These are phyloP conservation scores for Candida tallmaniae DNA, from an alignment of 805 yeast species.

Conservation along the genomic window DNA sequence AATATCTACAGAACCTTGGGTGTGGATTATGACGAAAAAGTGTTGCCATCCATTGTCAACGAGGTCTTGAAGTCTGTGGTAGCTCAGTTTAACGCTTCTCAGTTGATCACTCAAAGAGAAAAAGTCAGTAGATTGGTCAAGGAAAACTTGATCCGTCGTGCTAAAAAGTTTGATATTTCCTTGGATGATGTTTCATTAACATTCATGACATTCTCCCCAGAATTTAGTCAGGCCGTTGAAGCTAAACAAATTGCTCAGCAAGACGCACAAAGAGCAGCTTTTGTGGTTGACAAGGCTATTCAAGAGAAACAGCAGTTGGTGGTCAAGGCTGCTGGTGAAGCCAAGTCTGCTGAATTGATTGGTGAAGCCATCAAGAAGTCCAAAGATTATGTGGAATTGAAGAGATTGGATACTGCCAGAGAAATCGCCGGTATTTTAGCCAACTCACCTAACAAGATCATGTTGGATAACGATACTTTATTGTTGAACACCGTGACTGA, in stretches of 20 bases:
- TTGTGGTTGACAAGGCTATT: constrained; percentile 91
- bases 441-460: constrained; percentile 83
- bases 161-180: constrained; percentile 77
- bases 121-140: constrained; percentile 87
- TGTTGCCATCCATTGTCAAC: constrained; percentile 95
- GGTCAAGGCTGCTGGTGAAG: constrained; percentile 98
- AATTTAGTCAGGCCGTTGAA: constrained; percentile 95
- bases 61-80: constrained; percentile 95
- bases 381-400: constrained; percentile 92
- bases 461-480: constrained; percentile 88
- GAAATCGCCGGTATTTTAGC: constrained; percentile 88
- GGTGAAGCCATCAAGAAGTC: constrained; percentile 99
- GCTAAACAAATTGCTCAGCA: constrained; percentile 99
- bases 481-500: constrained; percentile 85
- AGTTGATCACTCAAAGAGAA: constrained; percentile 98
- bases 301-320: constrained; percentile 97
- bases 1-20: constrained; percentile 89
- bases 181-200: constrained; percentile 97
- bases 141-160: constrained; percentile 88
- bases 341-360: constrained; percentile 93
- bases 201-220: constrained; percentile 95
- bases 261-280: constrained; percentile 98
- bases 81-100: constrained; percentile 98
- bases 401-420: constrained; percentile 94
- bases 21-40: constrained; percentile 92